phyloP scores from a whole-genome alignment of 495 filamentous ascomycete species.

The Talaromyces liani region DNA sequence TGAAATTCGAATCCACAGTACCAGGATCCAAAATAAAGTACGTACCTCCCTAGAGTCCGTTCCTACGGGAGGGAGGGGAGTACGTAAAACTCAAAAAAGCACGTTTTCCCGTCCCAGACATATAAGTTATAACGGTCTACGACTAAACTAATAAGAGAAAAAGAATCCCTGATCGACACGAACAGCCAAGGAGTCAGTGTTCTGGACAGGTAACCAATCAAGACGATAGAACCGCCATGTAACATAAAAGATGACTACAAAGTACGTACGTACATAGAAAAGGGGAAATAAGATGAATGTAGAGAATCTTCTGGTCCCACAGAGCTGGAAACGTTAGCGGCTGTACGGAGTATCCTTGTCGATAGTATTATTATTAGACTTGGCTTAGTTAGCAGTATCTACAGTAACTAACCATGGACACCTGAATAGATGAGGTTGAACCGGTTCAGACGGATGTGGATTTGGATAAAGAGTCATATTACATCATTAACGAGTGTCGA shows the following conservation, averaged over 20 bases:
- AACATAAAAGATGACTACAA: background rate
- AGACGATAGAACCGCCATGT: background rate
- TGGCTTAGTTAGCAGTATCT: background rate
- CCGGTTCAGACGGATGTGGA: background rate
- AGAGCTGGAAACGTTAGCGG: background rate
- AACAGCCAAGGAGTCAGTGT: background rate
- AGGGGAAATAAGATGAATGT: background rate
- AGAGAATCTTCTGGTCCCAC: background rate
- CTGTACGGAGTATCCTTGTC: background rate
- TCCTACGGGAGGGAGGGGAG: background rate
- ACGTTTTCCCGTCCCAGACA: background rate
- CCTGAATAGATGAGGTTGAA: background rate
- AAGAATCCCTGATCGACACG: constrained; percentile 2
- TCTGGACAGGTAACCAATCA: background rate
- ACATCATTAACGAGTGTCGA: background rate
- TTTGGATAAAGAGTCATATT: background rate
- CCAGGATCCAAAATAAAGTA: background rate
- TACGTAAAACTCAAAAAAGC: background rate
- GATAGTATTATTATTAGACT: background rate
- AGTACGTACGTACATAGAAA: background rate
- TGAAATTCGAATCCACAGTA: background rate
- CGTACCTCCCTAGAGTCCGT: background rate
- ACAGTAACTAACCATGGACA: background rate
- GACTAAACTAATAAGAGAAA: background rate
- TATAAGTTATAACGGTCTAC: no score